These are phyloP conservation scores for Elaeis guineensis DNA, from an alignment of 176 grass and related monocot species.

Conservation along the genomic window DNA sequence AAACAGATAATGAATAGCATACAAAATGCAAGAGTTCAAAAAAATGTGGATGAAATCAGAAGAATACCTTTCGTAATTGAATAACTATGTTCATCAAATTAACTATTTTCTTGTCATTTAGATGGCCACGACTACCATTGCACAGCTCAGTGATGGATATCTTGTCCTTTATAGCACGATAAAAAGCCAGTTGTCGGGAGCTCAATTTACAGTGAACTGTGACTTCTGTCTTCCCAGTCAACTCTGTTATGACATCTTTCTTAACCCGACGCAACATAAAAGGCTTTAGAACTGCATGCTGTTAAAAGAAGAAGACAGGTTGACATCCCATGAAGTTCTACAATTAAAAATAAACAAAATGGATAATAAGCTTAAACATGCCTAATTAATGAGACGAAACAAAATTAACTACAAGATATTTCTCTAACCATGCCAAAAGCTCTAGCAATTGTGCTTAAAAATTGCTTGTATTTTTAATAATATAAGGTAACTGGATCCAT, in stretches of 20 bases:
- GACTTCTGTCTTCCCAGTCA: constrained; percentile 94
- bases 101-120: constrained; percentile 92
- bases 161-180: constrained; percentile 99
- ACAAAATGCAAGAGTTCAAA: no score
- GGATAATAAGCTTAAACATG: no score
- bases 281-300: constrained; percentile 98
- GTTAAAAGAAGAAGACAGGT: constrained; percentile 8
- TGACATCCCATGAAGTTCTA: no score
- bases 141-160: constrained; percentile 91
- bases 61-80: constrained; percentile 87
- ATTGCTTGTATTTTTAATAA: no score
- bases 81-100: constrained; percentile 99
- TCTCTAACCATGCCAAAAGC: no score
- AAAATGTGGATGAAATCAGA: neutral
- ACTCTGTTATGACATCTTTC: constrained; percentile 98
- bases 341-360: no score
- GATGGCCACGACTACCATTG: constrained; percentile 75
- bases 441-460: no score
- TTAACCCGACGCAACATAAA: constrained; percentile 97
- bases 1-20: no score
- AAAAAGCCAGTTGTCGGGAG: constrained; percentile 93
- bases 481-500: no score
- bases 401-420: no score
- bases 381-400: no score
- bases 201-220: constrained; percentile 90